A percentile compares a stretch with the other conserved stretches of the same genome.
Evolutionary conservation across 2,329 filamentous ascomycete genomes (phyloP).

Genomic region (Alternaria sp.): DNA sequence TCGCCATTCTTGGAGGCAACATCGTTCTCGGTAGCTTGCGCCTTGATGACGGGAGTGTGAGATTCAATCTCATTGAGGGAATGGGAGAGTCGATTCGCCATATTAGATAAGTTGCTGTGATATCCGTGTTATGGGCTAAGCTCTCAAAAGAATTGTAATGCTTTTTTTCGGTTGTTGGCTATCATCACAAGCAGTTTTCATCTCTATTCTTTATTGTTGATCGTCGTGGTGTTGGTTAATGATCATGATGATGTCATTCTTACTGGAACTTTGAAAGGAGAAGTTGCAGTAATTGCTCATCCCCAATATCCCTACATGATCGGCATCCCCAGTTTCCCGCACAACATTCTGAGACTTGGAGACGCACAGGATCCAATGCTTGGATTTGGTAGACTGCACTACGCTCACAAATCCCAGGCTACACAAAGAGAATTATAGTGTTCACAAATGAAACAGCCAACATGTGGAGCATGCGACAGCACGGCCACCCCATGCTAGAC

Average conservation of each 20-base stretch:
- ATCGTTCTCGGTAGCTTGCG: background rate
- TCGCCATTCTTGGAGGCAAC: constrained; percentile 50
- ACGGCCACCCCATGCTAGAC: background rate
- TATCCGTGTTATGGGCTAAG: background rate
- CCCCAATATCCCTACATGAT: background rate
- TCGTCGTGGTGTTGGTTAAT: background rate
- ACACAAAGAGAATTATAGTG: background rate
- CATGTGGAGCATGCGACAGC: background rate
- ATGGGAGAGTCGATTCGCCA: constrained; percentile 11
- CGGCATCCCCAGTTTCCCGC: background rate
- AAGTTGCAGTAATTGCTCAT: background rate
- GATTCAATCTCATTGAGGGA: constrained; percentile 10
- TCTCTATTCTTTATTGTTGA: background rate
- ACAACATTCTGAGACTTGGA: background rate
- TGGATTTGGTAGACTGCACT: background rate
- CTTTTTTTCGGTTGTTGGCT: background rate
- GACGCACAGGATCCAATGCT: background rate
- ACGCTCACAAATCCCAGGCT: background rate
- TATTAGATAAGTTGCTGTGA: background rate
- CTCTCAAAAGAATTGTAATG: background rate
- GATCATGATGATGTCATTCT: constrained; percentile 12
- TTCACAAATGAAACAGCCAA: constrained; percentile 1
- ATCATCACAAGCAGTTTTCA: background rate
- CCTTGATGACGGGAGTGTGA: constrained; percentile 7
- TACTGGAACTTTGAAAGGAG: background rate